Evolutionary conservation across 306 rosid genomes (phyloP), one percentile per base, ranked within the genome.

Genomic region (Argentina anserina): DNA sequence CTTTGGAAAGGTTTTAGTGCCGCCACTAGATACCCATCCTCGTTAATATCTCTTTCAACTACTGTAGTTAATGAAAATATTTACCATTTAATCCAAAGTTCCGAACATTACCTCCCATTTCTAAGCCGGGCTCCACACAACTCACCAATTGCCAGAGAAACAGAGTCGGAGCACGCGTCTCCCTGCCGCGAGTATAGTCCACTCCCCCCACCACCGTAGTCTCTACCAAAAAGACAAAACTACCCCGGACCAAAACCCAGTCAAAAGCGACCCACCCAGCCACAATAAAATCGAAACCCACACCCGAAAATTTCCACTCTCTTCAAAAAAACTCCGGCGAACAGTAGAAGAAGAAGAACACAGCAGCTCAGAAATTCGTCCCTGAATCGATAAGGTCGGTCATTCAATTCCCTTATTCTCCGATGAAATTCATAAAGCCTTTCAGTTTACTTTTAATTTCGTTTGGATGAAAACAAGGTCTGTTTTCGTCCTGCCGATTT

Each of bases 271-370:
- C 46, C 46, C 10, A 85, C 80, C 76, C 55, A 77, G 81, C 83
- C 83, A 74, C 87, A 80, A 84, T 79, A 84, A 82, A 86, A 88
- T 84, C 89, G 91, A 82, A 84, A 37, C 81, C 84, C 84, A 36
- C 73, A 25, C 74, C 64, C 70, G 29, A 69, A 70, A 49, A 5
- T 34, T 82, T 79, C 80, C 82, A 43, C 67, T 91, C 67, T 91
- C 86, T 83, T n/a, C 12, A n/a, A 78, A 25, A 60, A 84, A 41
- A 80, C 88, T 81, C 78, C 65, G 81, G 65, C 80, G 36, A 83
- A 76, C 64, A 33, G 36, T 33, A 46, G 79, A 56, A 63, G 74
- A 69, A 3, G 46, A 42, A 45, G 33, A 73, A 45, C 77, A 53
- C 61, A 36, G 70, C 26, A 69, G 72, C 88, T 84, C 49, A 45